Percentiles rank a stretch among this genome's conserved stretches.
These are phyloP conservation scores for Corinectria fuckeliana DNA, from an alignment of 2,329 filamentous ascomycete genomes.

Conservation along the genomic window DNA sequence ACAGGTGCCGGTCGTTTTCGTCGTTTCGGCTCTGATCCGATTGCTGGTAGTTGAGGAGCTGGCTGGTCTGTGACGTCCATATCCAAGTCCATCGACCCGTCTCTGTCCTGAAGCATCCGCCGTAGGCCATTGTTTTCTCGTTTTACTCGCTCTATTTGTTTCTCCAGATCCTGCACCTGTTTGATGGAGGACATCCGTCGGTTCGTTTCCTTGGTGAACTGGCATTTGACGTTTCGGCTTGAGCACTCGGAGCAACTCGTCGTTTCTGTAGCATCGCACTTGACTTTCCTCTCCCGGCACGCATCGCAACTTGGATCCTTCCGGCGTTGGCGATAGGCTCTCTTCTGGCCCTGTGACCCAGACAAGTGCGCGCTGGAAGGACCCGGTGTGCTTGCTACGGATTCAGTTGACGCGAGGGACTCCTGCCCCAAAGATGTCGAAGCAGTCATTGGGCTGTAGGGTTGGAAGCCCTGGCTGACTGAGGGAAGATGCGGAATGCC, in stretches of 20 bases:
- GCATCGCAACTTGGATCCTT: constrained; percentile 99
- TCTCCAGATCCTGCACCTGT: constrained; percentile 96
- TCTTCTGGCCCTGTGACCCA: constrained; percentile 76
- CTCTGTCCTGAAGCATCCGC: constrained; percentile 63
- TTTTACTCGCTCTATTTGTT: constrained; percentile 81
- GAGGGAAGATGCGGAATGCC: constrained; percentile 59
- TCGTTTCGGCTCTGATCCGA: constrained; percentile 70
- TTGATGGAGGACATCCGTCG: constrained; percentile 99
- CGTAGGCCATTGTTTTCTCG: constrained; percentile 80
- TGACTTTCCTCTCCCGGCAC: constrained; percentile 84
- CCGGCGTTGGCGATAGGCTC: constrained; percentile 90
- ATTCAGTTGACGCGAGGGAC: constrained; percentile 65
- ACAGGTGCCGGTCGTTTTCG: constrained; percentile 66
- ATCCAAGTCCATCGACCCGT: constrained; percentile 58
- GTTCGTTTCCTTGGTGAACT: constrained; percentile 99
- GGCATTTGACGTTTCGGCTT: constrained; percentile 94
- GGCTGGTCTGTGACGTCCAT: constrained; percentile 56
- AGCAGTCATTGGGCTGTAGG: constrained; percentile 59
- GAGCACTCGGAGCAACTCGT: constrained; percentile 97
- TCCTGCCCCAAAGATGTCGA: constrained; percentile 63
- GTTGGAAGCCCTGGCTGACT: constrained; percentile 56
- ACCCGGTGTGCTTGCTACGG: constrained; percentile 61
- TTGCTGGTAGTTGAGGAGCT: constrained; percentile 65
- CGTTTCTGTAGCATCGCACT: constrained; percentile 96
- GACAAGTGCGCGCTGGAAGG: constrained; percentile 42